Conservation (phyloP, 345 rosid genomes). For the Eucalyptus dawsonii region DNA sequence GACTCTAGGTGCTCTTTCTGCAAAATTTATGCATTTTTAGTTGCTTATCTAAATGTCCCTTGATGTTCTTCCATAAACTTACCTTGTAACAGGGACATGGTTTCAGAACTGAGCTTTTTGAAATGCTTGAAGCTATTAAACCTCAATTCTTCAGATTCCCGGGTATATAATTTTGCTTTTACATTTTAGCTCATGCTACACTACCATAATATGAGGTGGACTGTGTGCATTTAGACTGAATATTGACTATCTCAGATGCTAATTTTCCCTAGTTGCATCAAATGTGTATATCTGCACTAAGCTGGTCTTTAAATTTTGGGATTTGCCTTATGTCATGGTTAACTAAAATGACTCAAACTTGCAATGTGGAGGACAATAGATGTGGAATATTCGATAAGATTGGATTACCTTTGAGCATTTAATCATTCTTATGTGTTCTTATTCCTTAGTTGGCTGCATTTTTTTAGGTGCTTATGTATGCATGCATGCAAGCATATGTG, state of each 20-base stretch:
- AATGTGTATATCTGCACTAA: background rate
- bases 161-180: conserved; percentile 16
- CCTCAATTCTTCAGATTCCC: conserved; percentile 90
- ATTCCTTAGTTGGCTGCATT: background rate
- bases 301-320: background rate
- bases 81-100: conserved; percentile 72
- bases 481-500: background rate
- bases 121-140: conserved; percentile 62
- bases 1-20: background rate
- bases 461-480: background rate
- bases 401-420: background rate
- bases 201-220: background rate
- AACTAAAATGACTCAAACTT: background rate
- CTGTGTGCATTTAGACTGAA: background rate
- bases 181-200: background rate
- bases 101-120: conserved; percentile 66
- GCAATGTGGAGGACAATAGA: background rate
- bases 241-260: background rate
- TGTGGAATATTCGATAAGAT: background rate
- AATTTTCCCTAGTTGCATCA: background rate
- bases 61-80: background rate
- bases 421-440: background rate
- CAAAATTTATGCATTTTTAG: background rate
- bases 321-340: background rate
- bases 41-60: background rate